Evolutionary conservation across 106 monocot genomes (phyloP), one percentile per base, ranked within the genome.

Genomic region (Phalaenopsis equestris): DNA sequence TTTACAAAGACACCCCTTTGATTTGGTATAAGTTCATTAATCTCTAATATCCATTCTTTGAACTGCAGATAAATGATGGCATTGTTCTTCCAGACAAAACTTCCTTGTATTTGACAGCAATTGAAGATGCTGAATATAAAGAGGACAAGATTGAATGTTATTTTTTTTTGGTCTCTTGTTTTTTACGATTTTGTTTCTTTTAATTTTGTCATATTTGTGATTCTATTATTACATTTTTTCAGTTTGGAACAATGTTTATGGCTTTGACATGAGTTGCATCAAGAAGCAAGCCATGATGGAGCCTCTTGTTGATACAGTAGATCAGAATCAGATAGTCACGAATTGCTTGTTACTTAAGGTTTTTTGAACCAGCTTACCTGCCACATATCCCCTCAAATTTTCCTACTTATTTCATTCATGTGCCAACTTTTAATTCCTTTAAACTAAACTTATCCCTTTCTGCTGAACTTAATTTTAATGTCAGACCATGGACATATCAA

Each of bases 191-290:
- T 58, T 42, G 56, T 49, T 78, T 41, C 42, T 52, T 55, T 47
- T 46, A 5, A 18, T 57, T 79, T 70, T n/a, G 38, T 64, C 80
- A 42, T 38, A 67, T 73, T 41, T 23, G 38, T 77, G 14, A 70
- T 56, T 45, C 16, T 4, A 57, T 84, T 48, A 2, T 37, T 80
- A n/a, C 10, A 3, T 85, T 41, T 47, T 75, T 89, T 46, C 86
- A 96, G 96, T 96, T 75, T 96, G 96, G 96, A 88, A 90, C 78
- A 87, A 87, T 74, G 96, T 96, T 8, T 96, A 94, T 89, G 94
- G 96, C 19, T 96, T 96, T 75, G 87, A 96, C 48, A 96, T 96
- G 96, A 88, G 96, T 77, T 96, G 96, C 90, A 96, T 96, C 83
- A 96, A 77, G 83, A 94, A 94, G 77, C 93, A 91, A 70, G 85